These are phyloP conservation scores for Plantago major DNA, from an alignment of 257 asterid genomes.

Conservation along the genomic window DNA sequence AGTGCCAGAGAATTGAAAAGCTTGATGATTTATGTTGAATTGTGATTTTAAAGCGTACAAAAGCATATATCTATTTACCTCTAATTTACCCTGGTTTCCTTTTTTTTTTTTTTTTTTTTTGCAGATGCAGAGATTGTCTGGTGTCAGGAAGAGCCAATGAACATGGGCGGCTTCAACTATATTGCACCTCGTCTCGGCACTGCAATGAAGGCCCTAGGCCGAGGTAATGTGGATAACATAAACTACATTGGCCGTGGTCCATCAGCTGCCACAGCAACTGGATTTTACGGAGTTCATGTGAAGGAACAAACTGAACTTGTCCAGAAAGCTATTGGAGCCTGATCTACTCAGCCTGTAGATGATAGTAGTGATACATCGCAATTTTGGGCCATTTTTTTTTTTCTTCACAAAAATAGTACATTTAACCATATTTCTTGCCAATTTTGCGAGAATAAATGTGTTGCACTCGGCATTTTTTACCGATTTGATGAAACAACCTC, in stretches of 20 bases:
- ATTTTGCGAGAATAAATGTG: conserved; percentile 4
- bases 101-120: conserved; percentile 2
- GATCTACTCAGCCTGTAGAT: conserved; percentile 31
- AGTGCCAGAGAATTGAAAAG: too few species aligned
- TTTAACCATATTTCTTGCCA: not conserved
- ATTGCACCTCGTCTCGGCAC: conserved; percentile 71
- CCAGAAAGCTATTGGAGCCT: conserved; percentile 66
- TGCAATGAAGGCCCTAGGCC: conserved; percentile 67
- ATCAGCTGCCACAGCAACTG: conserved; percentile 99
- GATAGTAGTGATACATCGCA: not conserved
- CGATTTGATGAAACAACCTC: not conserved
- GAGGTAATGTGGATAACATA: conserved; percentile 69
- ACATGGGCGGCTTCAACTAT: conserved; percentile 77
- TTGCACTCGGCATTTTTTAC: not conserved
- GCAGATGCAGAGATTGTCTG: conserved; percentile 70
- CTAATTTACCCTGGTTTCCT: too few species aligned
- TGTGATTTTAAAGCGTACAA: conserved; percentile 1
- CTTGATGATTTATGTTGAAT: not conserved
- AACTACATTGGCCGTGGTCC: conserved; percentile 85
- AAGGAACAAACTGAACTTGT: conserved; percentile 79
- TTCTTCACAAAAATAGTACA: not conserved
- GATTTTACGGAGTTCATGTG: conserved; percentile 63
- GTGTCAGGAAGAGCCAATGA: conserved; percentile 91
- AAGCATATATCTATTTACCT: not conserved
- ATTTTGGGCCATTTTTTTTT: not conserved